Conservation (phyloP, 179 eudicot species). For the Nepenthes alata region DNA sequence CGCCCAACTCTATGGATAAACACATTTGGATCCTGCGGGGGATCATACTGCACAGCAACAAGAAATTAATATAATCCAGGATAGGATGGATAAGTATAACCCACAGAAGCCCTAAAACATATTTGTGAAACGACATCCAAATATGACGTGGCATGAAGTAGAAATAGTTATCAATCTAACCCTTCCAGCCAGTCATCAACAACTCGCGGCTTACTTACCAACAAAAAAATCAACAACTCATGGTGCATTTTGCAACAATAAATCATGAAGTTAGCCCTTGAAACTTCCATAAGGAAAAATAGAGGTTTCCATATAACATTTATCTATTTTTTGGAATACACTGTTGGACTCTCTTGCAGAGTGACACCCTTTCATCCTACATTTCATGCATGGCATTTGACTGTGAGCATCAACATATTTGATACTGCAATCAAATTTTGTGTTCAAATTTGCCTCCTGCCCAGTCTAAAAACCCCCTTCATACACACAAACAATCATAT, state of each 20-base stretch:
- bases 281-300: background rate
- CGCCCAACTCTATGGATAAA: slow-evolving; percentile 92
- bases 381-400: no score
- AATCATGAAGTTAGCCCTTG: background rate
- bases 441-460: no score
- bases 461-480: no score
- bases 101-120: no score
- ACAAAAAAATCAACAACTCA: background rate
- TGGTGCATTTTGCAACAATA: background rate
- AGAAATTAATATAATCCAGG: background rate
- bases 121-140: background rate
- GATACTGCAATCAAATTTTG: no score
- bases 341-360: no score
- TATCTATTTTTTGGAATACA: no score
- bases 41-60: slow-evolving; percentile 62
- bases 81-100: background rate
- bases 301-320: background rate
- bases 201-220: no score
- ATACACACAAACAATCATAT: no score
- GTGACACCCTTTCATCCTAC: no score
- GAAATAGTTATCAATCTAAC: no score
- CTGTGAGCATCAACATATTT: no score
- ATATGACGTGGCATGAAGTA: background rate
- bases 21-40: slow-evolving; percentile 88
- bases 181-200: background rate